Evolutionary conservation across 331 rosid genomes (phyloP).

Genomic region (Prunus yedoensis): DNA sequence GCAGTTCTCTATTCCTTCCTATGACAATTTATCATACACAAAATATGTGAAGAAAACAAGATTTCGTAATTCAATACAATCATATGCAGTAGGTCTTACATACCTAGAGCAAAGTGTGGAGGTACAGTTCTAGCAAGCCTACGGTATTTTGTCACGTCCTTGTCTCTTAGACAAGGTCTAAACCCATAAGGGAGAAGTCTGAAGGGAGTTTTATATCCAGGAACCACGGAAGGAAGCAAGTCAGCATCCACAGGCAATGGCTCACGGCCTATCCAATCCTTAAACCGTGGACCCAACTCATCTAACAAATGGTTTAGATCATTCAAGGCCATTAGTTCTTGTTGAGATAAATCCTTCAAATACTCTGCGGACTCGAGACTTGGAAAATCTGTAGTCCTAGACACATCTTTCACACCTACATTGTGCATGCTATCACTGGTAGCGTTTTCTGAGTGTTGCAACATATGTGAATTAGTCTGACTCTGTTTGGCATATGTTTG

Average conservation of each 20-base stretch:
- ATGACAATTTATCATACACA: conserved; percentile 20
- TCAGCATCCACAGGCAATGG: conserved; percentile 99
- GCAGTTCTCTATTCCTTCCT: conserved; percentile 91
- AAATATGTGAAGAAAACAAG: conserved; percentile 12
- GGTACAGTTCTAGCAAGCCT: conserved; percentile 69
- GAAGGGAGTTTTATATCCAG: conserved; percentile 69
- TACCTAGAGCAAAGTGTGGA: conserved; percentile 97
- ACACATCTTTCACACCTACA: conserved; percentile 23
- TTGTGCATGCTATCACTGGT: conserved; percentile 19
- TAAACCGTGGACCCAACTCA: conserved; percentile 85
- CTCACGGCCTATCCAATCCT: conserved; percentile 83
- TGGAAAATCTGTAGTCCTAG: conserved; percentile 30
- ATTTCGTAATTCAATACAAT: conserved; percentile 22
- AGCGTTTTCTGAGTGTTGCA: conserved; percentile 24
- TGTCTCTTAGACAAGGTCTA: conserved; percentile 51
- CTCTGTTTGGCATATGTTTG: conserved; percentile 37
- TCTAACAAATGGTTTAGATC: conserved; percentile 74
- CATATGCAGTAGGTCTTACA: conserved; percentile 20
- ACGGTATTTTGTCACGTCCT: conserved; percentile 65
- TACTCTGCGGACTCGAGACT: conserved; percentile 35
- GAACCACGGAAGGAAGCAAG: conserved; percentile 64
- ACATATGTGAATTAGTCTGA: conserved; percentile 22
- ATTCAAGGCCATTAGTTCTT: conserved; percentile 55
- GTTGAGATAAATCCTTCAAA: conserved; percentile 53
- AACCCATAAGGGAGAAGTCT: conserved; percentile 81